Percentiles rank a stretch among this genome's conserved stretches.
Evolutionary conservation across 768 basidiomycete genomes (phyloP).

Genomic region (Boletus pseudopeckii): DNA sequence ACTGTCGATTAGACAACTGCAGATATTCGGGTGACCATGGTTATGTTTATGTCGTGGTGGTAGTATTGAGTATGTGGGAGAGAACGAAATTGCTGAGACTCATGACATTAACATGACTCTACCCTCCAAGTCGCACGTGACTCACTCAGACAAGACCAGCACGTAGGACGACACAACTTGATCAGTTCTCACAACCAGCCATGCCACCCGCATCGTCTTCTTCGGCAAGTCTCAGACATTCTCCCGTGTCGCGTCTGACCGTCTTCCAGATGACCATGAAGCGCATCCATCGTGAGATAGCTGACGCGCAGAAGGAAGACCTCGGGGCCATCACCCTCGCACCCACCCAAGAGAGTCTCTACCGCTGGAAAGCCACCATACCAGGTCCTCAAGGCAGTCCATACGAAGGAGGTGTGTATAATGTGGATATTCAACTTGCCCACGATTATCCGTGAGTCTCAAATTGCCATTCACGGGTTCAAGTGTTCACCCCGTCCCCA

Average conservation of each 20-base stretch:
- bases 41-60: conserved; percentile 4
- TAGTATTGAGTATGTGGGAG: neutral
- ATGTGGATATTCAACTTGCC: conserved; percentile 62
- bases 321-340: conserved; percentile 66
- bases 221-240: conserved; percentile 11
- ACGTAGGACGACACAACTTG: neutral
- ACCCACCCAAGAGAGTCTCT: conserved; percentile 63
- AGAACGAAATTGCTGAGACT: neutral
- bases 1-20: conserved; percentile 12
- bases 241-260: conserved; percentile 2
- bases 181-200: conserved; percentile 2
- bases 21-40: conserved; percentile 61
- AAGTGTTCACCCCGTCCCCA: conserved; percentile 25
- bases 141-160: neutral
- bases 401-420: conserved; percentile 77
- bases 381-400: conserved; percentile 81
- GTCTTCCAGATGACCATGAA: conserved; percentile 59
- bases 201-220: conserved; percentile 30
- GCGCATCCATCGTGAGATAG: conserved; percentile 80
- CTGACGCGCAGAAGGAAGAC: conserved; percentile 80
- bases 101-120: neutral
- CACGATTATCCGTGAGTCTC: conserved; percentile 68
- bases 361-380: conserved; percentile 71
- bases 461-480: conserved; percentile 1
- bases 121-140: conserved; percentile 13